phyloP scores from a whole-genome alignment of 2,329 filamentous ascomycete species.

The Neobulgaria alba region DNA sequence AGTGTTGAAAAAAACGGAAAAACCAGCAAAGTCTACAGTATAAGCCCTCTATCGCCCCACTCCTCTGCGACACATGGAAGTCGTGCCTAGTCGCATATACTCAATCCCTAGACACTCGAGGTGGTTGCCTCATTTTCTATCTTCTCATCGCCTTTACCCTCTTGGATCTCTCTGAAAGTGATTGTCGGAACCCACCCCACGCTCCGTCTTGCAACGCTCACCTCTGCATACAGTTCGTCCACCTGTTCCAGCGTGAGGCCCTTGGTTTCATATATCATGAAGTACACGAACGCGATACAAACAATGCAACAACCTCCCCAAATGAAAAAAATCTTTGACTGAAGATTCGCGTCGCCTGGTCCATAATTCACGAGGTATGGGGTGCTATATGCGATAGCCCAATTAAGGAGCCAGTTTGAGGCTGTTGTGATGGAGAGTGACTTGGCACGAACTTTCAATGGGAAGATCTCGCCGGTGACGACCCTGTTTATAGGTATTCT shows the following conservation, averaged over 20 bases:
- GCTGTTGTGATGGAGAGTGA: slow-evolving; percentile 60
- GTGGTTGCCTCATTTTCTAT: no score
- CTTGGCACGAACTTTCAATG: slow-evolving; percentile 55
- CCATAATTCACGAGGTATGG: slow-evolving; percentile 73
- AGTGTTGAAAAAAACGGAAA: no score
- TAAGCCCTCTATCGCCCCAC: no score
- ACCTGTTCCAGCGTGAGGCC: slow-evolving; percentile 75
- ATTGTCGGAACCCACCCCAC: slow-evolving; percentile 36
- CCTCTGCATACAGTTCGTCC: slow-evolving; percentile 66
- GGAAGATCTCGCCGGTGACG: slow-evolving; percentile 56
- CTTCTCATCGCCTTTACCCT: no score
- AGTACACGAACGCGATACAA: slow-evolving; percentile 66
- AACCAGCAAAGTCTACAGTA: no score
- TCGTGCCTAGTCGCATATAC: no score
- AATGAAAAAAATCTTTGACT: slow-evolving; percentile 70
- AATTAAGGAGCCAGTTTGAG: slow-evolving; percentile 65
- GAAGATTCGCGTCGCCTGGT: slow-evolving; percentile 60
- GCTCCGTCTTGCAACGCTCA: slow-evolving; percentile 48
- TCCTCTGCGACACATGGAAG: no score
- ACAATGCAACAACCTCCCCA: slow-evolving; percentile 65
- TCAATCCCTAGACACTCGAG: no score
- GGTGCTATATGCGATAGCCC: slow-evolving; percentile 70
- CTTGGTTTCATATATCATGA: slow-evolving; percentile 83
- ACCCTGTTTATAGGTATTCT: slow-evolving; percentile 45
- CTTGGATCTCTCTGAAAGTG: slow-evolving; percentile 19